phyloP scores from a whole-genome alignment of 2,329 filamentous ascomycete genomes.

The Botrytis hyacinthi region DNA sequence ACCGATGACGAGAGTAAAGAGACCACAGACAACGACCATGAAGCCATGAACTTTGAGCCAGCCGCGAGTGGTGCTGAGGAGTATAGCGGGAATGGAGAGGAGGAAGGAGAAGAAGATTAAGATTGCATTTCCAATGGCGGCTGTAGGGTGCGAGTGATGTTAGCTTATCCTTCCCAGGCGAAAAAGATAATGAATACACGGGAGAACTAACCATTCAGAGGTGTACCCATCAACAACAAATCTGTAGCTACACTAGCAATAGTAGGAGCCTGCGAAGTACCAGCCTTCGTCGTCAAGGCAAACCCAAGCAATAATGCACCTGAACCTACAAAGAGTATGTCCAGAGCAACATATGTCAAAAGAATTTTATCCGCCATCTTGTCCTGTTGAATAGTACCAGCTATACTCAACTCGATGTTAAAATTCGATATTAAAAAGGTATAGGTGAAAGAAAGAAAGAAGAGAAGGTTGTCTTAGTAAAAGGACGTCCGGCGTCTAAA shows the following conservation, averaged over 20 bases:
- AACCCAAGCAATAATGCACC: slow-evolving; percentile 53
- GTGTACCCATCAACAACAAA: slow-evolving; percentile 51
- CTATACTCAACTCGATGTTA: slow-evolving; percentile 4
- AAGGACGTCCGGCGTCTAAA: slow-evolving; percentile 38
- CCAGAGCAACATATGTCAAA: slow-evolving; percentile 49
- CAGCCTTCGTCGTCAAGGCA: slow-evolving; percentile 49
- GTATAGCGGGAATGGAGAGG: slow-evolving; percentile 67
- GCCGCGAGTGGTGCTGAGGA: slow-evolving; percentile 61
- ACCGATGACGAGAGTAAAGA: slow-evolving; percentile 66
- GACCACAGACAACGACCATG: slow-evolving; percentile 57
- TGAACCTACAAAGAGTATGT: slow-evolving; percentile 51
- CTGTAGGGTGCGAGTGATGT: slow-evolving; percentile 41
- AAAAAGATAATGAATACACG: not conserved
- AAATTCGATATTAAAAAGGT: not conserved
- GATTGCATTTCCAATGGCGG: slow-evolving; percentile 69
- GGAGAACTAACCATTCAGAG: slow-evolving; percentile 48
- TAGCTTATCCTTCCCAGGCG: not conserved
- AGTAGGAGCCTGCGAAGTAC: slow-evolving; percentile 44
- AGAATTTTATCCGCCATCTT: slow-evolving; percentile 52
- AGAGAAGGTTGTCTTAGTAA: slow-evolving; percentile 1
- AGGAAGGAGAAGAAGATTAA: slow-evolving; percentile 70
- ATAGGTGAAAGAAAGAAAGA: not conserved
- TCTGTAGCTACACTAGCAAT: slow-evolving; percentile 50
- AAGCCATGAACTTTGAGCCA: slow-evolving; percentile 71
- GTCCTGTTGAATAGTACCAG: slow-evolving; percentile 21